These are phyloP conservation scores for Emericellopsis terricola DNA, from an alignment of 495 filamentous ascomycete species.

Conservation along the genomic window DNA sequence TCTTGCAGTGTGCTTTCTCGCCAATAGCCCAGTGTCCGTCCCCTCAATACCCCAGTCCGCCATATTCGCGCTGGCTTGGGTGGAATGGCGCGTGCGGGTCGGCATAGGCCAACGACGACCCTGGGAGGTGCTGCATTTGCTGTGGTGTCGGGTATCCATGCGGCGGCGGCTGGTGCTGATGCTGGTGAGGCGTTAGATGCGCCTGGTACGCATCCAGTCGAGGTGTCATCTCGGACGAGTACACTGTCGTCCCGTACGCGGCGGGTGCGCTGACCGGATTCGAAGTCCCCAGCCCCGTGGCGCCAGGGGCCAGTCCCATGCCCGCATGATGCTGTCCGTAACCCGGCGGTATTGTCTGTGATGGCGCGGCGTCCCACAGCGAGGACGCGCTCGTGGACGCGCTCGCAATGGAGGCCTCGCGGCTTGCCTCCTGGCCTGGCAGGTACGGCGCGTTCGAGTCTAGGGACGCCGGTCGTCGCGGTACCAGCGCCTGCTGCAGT, in stretches of 20 bases:
- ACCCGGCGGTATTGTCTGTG: too few species aligned
- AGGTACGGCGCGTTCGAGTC: conserved; percentile 1
- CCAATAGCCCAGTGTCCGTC: too few species aligned
- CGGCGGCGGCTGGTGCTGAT: not conserved
- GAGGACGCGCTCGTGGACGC: not conserved
- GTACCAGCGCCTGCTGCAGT: conserved; percentile 3
- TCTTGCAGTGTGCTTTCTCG: too few species aligned
- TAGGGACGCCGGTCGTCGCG: not conserved
- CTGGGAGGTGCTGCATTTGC: not conserved
- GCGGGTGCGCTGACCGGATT: too few species aligned
- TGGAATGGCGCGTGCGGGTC: not conserved
- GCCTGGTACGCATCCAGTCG: too few species aligned
- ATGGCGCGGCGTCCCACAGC: not conserved
- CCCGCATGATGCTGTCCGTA: too few species aligned
- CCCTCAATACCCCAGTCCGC: too few species aligned
- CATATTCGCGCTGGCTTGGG: not conserved
- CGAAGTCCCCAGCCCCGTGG: too few species aligned
- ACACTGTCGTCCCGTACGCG: too few species aligned
- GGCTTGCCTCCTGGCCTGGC: not conserved
- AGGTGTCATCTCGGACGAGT: too few species aligned
- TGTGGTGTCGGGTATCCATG: not conserved
- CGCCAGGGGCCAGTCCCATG: too few species aligned
- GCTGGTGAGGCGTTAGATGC: not conserved
- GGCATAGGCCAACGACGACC: not conserved
- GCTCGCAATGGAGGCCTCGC: not conserved